Evolutionary conservation across 2,329 filamentous ascomycete species (phyloP).

Genomic region (Cercospora citrullina): DNA sequence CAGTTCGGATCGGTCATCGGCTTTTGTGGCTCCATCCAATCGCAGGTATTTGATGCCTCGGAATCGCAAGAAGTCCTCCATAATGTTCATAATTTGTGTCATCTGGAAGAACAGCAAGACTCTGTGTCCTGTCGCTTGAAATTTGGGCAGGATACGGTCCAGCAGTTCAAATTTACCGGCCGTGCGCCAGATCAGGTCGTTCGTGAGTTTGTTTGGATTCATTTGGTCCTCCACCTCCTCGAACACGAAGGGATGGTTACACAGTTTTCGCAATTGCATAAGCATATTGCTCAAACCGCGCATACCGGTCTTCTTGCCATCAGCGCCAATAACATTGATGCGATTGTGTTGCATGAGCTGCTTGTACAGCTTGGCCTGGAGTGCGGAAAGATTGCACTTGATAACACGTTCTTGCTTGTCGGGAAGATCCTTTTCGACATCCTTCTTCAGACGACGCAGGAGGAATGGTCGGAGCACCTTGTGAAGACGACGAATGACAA

Average conservation of each 20-base stretch:
- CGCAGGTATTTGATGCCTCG: constrained; percentile 83
- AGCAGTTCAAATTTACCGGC: constrained; percentile 96
- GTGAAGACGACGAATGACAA: constrained; percentile 96
- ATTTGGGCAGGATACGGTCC: constrained; percentile 90
- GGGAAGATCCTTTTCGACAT: constrained; percentile 97
- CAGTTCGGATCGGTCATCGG: constrained; percentile 91
- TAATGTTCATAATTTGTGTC: constrained; percentile 99
- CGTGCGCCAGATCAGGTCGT: constrained; percentile 92
- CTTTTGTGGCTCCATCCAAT: constrained; percentile 94
- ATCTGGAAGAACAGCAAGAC: constrained; percentile 99
- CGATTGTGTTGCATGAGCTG: constrained; percentile 96
- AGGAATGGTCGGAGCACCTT: constrained; percentile 97
- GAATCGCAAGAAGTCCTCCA: constrained; percentile 94
- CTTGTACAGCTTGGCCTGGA: constrained; percentile 93
- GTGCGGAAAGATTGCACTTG: constrained; percentile 96
- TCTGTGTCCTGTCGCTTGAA: constrained; percentile 84
- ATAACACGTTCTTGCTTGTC: constrained; percentile 99
- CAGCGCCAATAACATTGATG: constrained; percentile 88
- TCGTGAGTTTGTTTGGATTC: constrained; percentile 84
- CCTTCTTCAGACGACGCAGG: constrained; percentile 96
- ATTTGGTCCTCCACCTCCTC: constrained; percentile 97
- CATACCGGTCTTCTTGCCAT: constrained; percentile 92
- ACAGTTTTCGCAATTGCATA: constrained; percentile 97
- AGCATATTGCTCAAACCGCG: constrained; percentile 99
- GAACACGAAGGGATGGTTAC: constrained; percentile 98